phyloP scores from a whole-genome alignment of 1,284 basidiomycete genomes.

The Anthracocystis setariae region DNA sequence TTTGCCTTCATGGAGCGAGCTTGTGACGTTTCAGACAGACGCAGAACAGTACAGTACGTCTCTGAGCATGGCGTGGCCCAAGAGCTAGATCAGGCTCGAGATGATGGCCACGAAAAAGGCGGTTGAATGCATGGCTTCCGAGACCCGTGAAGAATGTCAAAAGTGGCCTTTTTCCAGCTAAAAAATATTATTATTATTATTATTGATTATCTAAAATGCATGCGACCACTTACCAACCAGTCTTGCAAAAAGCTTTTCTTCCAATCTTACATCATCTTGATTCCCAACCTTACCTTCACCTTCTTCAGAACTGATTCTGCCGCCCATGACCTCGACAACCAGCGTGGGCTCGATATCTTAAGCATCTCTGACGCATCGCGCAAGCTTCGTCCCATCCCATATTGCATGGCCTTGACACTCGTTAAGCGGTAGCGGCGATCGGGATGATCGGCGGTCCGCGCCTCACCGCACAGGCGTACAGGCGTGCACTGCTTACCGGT shows the following conservation, averaged over 20 bases:
- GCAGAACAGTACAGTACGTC: background rate
- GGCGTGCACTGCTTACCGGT: constrained; percentile 2
- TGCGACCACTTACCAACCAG: constrained; percentile 26
- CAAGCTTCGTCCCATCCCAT: background rate
- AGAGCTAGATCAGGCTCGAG: too few relatives aligned
- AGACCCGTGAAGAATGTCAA: constrained; percentile 11
- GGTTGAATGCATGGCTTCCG: constrained; percentile 9
- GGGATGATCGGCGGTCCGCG: constrained; percentile 34
- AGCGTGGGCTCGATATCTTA: too few relatives aligned
- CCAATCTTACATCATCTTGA: constrained; percentile 23
- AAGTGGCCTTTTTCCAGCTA: background rate
- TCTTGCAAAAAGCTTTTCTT: constrained; percentile 13
- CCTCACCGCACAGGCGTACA: constrained; percentile 16
- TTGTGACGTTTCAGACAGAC: background rate
- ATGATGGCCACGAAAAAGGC: background rate
- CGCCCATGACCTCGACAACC: background rate
- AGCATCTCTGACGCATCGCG: background rate
- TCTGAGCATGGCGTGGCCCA: background rate
- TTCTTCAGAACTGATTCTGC: background rate
- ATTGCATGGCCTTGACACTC: constrained; percentile 24
- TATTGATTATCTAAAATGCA: too few relatives aligned
- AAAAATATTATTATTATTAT: too few relatives aligned
- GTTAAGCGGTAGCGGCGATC: constrained; percentile 23
- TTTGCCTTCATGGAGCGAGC: background rate
- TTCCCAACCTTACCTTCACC: background rate